A percentile compares a stretch with the other conserved stretches of the same genome.
Evolutionary conservation across 768 basidiomycete species (phyloP).

Genomic region (Pleurotus platypus): DNA sequence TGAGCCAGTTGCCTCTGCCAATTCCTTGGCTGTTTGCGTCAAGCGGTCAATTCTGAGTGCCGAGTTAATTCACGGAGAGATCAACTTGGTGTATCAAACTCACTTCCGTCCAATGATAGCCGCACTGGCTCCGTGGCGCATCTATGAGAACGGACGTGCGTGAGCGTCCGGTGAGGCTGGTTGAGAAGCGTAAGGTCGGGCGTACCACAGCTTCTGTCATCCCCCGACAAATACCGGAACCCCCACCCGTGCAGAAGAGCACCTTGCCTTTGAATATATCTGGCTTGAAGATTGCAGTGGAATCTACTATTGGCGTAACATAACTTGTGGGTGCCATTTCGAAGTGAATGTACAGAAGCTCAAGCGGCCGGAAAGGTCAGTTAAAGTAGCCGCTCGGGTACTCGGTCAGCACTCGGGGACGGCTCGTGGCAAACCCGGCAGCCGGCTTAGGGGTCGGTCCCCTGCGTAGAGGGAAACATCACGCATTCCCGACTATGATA

Average conservation of each 20-base stretch:
- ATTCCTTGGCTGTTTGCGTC: conserved; percentile 61
- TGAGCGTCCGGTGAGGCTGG: neutral
- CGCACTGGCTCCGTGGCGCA: conserved; percentile 80
- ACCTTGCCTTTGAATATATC: conserved; percentile 91
- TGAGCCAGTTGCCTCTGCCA: conserved; percentile 66
- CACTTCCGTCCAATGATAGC: conserved; percentile 87
- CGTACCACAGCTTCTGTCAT: conserved; percentile 84
- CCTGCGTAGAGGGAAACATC: no score
- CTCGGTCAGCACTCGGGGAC: neutral
- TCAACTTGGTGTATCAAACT: conserved; percentile 20
- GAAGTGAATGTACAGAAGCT: neutral
- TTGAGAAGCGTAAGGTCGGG: neutral
- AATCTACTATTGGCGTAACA: conserved; percentile 45
- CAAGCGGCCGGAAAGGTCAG: no score
- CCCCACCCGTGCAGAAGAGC: conserved; percentile 87
- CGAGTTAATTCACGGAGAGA: conserved; percentile 1
- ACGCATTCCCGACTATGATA: no score
- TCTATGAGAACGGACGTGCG: conserved; percentile 37
- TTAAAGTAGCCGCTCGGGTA: neutral
- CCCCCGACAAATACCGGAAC: conserved; percentile 87
- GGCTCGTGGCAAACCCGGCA: neutral
- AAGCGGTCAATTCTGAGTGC: conserved; percentile 64
- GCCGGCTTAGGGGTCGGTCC: neutral
- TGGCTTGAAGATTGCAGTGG: conserved; percentile 63
- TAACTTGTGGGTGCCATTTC: conserved; percentile 38